Percentiles rank a stretch among this genome's conserved stretches.
Conservation (phyloP, 2,329 filamentous ascomycete species). For the Aspergillus amoenus region DNA sequence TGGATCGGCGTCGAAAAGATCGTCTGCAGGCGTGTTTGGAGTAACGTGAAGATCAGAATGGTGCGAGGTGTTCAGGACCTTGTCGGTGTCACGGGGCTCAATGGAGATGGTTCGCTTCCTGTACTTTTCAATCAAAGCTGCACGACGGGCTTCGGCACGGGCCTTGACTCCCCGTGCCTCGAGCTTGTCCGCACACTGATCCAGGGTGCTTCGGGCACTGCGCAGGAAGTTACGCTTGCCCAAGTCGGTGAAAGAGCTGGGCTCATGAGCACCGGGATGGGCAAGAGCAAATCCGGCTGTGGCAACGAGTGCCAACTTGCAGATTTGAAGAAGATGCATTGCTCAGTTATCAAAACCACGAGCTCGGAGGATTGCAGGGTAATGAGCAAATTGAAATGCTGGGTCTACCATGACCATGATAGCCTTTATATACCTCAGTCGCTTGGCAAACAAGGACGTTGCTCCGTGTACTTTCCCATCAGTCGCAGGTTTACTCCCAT, state of each 20-base stretch:
- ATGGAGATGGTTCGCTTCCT: conserved; percentile 14
- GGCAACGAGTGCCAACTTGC: not conserved
- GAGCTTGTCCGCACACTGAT: conserved; percentile 21
- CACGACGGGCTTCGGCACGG: conserved; percentile 27
- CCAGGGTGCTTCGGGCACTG: conserved; percentile 14
- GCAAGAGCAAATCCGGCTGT: conserved; percentile 6
- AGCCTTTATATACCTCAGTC: not conserved
- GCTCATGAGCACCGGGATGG: conserved; percentile 22
- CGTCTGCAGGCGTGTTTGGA: conserved; percentile 17
- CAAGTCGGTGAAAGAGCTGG: conserved; percentile 11
- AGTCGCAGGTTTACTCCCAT: not conserved
- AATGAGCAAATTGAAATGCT: not conserved
- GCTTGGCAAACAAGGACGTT: not conserved
- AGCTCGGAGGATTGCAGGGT: not conserved
- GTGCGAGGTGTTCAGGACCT: conserved; percentile 38
- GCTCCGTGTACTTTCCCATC: not conserved
- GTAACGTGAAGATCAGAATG: conserved; percentile 32
- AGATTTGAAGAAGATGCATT: not conserved
- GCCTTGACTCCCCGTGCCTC: conserved; percentile 24
- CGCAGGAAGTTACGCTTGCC: conserved; percentile 10
- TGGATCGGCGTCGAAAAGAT: conserved; percentile 23
- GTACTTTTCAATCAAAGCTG: conserved; percentile 18
- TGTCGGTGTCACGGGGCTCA: conserved; percentile 33
- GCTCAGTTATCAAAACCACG: not conserved
- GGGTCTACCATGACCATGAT: not conserved